Evolutionary conservation across 495 filamentous ascomycete species (phyloP).

Genomic region (Darksidea phi): DNA sequence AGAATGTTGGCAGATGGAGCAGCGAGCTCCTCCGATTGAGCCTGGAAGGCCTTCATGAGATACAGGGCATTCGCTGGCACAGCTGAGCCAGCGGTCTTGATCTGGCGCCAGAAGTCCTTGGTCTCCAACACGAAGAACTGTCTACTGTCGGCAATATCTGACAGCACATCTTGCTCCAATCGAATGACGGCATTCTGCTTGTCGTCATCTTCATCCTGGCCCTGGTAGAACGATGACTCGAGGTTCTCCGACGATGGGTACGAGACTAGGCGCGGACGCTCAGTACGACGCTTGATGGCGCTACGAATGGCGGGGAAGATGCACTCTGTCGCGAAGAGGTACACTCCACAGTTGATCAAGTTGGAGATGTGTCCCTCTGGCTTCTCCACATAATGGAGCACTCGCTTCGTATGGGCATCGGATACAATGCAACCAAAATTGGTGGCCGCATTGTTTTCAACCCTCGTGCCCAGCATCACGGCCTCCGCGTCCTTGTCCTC

Average conservation of each 20-base stretch:
- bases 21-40: slow-evolving; percentile 76
- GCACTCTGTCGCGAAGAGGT: slow-evolving; percentile 90
- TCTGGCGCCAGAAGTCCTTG: slow-evolving; percentile 99
- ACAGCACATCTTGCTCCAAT: slow-evolving; percentile 95
- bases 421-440: slow-evolving; percentile 99
- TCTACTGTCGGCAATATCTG: slow-evolving; percentile 93
- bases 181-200: slow-evolving; percentile 85
- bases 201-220: slow-evolving; percentile 67
- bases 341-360: slow-evolving; percentile 98
- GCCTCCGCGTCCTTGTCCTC: slow-evolving; percentile 96
- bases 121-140: slow-evolving; percentile 99
- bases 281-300: slow-evolving; percentile 93
- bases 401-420: slow-evolving; percentile 89
- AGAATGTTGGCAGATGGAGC: slow-evolving; percentile 85
- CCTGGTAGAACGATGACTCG: slow-evolving; percentile 71
- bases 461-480: slow-evolving; percentile 91
- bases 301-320: slow-evolving; percentile 95
- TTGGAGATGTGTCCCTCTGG: slow-evolving; percentile 98
- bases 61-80: slow-evolving; percentile 98
- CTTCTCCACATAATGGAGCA: slow-evolving; percentile 99
- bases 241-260: slow-evolving; percentile 96
- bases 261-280: slow-evolving; percentile 83
- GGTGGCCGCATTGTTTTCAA: slow-evolving; percentile 84
- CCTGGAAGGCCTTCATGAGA: slow-evolving; percentile 90
- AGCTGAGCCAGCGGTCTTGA: slow-evolving; percentile 97